Conservation (phyloP, 2,329 filamentous ascomycete genomes). For the Mycosphaerelloides madeirae region DNA sequence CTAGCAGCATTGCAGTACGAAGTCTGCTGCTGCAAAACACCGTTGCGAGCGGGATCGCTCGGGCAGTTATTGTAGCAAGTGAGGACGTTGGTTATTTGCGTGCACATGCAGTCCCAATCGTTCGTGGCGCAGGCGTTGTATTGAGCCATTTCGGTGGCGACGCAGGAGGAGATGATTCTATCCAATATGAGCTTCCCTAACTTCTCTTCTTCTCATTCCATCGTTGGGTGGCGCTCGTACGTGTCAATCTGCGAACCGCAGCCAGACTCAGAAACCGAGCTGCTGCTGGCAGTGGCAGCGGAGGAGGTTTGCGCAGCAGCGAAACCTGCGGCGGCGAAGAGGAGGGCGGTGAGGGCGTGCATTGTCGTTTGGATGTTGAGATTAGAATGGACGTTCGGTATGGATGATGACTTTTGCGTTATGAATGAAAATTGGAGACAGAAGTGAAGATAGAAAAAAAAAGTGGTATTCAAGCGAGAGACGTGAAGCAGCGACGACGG, state of each 20-base stretch:
- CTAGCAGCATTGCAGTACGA: conserved; percentile 34
- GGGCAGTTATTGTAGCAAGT: conserved; percentile 63
- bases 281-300: conserved; percentile 21
- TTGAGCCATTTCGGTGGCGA: conserved; percentile 38
- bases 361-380: conserved; percentile 8
- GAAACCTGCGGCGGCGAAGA: conserved; percentile 36
- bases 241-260: conserved; percentile 35
- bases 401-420: neutral
- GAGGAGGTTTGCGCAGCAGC: conserved; percentile 39
- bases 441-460: no score
- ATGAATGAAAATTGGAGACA: no score
- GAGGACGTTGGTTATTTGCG: conserved; percentile 42
- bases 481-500: no score
- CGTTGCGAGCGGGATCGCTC: conserved; percentile 35
- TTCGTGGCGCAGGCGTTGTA: conserved; percentile 42
- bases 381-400: neutral
- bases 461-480: no score
- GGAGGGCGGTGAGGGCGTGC: conserved; percentile 16
- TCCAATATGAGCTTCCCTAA: neutral
- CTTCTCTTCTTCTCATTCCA: neutral
- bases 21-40: conserved; percentile 31
- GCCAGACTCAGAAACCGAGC: conserved; percentile 30
- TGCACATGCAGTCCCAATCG: conserved; percentile 56
- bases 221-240: conserved; percentile 24
- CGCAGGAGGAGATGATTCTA: conserved; percentile 51